Percentiles rank a stretch among this genome's conserved stretches.
phyloP scores from a whole-genome alignment of 306 rosid genomes.

The Castanea mollissima region DNA sequence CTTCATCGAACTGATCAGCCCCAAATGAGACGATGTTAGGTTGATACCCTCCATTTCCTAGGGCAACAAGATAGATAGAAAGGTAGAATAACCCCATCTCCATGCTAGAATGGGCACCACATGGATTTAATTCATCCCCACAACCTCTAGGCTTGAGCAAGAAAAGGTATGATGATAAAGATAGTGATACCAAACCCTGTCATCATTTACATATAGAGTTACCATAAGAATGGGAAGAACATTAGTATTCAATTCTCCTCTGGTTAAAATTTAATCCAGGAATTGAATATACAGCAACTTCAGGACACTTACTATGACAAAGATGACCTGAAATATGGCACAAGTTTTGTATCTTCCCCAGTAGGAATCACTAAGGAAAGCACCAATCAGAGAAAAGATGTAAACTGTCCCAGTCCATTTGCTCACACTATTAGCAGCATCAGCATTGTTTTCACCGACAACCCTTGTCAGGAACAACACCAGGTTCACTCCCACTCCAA shows the following conservation, averaged over 20 bases:
- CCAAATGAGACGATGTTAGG: conserved; percentile 94
- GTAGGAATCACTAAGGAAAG: conserved; percentile 57
- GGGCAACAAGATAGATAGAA: conserved; percentile 84
- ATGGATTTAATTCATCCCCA: conserved; percentile 59
- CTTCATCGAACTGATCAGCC: conserved; percentile 96
- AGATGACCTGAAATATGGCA: conserved; percentile 57
- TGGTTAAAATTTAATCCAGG: neutral
- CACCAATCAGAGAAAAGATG: conserved; percentile 55
- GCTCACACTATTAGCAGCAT: conserved; percentile 59
- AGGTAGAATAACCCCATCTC: conserved; percentile 77
- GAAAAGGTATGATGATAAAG: conserved; percentile 75
- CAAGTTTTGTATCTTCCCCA: conserved; percentile 61
- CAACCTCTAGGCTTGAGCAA: conserved; percentile 82
- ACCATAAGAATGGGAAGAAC: neutral
- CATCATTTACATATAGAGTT: conserved; percentile 15
- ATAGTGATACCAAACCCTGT: conserved; percentile 75
- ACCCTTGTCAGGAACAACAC: conserved; percentile 56
- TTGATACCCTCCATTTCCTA: conserved; percentile 96
- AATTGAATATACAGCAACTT: neutral
- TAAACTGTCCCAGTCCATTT: conserved; percentile 55
- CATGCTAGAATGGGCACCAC: conserved; percentile 59
- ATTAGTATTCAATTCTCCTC: neutral
- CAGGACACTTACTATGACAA: conserved; percentile 66
- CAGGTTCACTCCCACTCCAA: conserved; percentile 56
- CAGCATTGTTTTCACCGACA: conserved; percentile 43